These are phyloP conservation scores for Saussurea involucrata DNA, from an alignment of 129 eudicot genomes.

Conservation along the genomic window DNA sequence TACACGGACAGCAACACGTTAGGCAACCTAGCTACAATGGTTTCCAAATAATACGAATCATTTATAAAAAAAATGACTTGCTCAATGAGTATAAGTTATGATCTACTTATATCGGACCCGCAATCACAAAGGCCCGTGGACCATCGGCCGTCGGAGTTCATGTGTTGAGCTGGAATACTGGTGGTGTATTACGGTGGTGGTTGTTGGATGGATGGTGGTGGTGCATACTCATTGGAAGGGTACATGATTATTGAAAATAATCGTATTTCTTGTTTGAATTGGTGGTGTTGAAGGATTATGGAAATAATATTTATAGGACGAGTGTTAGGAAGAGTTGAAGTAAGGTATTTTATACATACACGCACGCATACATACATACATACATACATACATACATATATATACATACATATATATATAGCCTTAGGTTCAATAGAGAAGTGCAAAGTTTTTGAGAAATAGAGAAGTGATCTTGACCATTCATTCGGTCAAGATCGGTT, in stretches of 20 bases:
- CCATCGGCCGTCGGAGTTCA: constrained; percentile 28
- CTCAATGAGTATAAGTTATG: neutral
- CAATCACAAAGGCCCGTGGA: constrained; percentile 69
- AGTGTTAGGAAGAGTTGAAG: neutral
- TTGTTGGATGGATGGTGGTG: neutral
- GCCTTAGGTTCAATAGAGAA: no score
- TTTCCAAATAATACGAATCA: neutral
- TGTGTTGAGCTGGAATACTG: constrained; percentile 11
- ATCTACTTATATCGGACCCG: constrained; percentile 24
- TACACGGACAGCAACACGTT: constrained; percentile 73
- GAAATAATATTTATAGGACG: neutral
- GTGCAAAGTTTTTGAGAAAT: no score
- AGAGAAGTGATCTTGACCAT: no score
- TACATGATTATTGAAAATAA: constrained; percentile 7
- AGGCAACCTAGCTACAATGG: constrained; percentile 47
- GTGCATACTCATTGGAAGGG: neutral
- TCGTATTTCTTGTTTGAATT: neutral
- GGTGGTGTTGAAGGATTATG: neutral
- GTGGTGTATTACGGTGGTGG: constrained; percentile 2
- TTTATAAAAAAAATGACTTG: neutral
- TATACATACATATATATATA: no score
- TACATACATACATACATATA: no score
- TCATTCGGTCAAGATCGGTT: no score
- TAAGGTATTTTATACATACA: neutral
- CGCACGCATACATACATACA: no score